phyloP scores from a whole-genome alignment of 768 basidiomycete species.

The Mycena amicta region DNA sequence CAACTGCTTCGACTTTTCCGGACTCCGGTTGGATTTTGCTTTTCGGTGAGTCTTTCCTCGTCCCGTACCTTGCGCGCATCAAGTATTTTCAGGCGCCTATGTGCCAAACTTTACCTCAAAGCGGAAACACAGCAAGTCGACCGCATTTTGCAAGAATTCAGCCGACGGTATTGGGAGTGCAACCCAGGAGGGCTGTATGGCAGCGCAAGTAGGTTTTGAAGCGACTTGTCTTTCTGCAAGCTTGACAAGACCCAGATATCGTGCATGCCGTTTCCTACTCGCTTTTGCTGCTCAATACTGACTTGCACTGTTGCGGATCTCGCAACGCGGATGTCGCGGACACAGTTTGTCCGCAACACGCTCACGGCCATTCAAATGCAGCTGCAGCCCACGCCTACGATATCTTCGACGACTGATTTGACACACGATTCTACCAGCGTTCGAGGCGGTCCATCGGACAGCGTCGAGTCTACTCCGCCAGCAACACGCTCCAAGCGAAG shows the following conservation, averaged over 20 bases:
- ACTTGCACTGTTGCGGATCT: constrained; percentile 95
- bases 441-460: constrained; percentile 56
- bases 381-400: constrained; percentile 53
- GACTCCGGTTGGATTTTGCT: constrained; percentile 81
- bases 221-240: neutral
- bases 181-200: constrained; percentile 84
- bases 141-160: constrained; percentile 91
- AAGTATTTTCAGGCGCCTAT: constrained; percentile 63
- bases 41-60: constrained; percentile 64
- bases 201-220: constrained; percentile 67
- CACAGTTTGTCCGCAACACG: constrained; percentile 92
- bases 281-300: constrained; percentile 91
- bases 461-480: constrained; percentile 29
- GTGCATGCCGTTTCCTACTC: constrained; percentile 97
- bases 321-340: constrained; percentile 84
- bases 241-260: constrained; percentile 55
- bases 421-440: constrained; percentile 71
- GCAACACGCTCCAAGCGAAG: constrained; percentile 68
- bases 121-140: constrained; percentile 98
- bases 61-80: neutral
- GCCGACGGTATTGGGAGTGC: constrained; percentile 87
- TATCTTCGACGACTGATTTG: constrained; percentile 61
- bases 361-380: constrained; percentile 84
- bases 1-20: constrained; percentile 85
- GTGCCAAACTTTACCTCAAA: constrained; percentile 89